Conservation (phyloP, 176 grass and related monocot genomes). For the Aegilops bicornis region DNA sequence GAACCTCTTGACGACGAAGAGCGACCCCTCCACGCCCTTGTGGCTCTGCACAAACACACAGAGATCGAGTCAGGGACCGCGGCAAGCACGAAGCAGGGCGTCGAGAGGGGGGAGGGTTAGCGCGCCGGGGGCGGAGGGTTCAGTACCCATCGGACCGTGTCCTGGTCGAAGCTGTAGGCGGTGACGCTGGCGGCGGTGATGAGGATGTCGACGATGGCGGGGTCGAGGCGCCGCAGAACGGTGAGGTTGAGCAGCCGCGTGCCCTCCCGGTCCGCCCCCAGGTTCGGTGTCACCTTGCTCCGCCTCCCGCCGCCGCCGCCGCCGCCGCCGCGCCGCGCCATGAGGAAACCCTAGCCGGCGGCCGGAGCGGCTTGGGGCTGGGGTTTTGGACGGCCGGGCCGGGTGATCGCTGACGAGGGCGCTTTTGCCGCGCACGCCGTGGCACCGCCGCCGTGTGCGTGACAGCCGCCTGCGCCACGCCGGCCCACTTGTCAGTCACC, state of each 20-base stretch:
- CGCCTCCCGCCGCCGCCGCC: slow-evolving; percentile 26
- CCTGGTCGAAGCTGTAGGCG: slow-evolving; percentile 50
- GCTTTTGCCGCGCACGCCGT: neutral
- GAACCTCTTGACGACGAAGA: slow-evolving; percentile 75
- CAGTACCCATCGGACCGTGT: slow-evolving; percentile 37
- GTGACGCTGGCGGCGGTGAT: slow-evolving; percentile 56
- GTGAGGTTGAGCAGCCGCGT: slow-evolving; percentile 69
- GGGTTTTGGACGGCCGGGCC: neutral
- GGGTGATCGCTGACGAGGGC: neutral
- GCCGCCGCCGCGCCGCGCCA: slow-evolving; percentile 37
- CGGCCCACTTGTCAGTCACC: neutral
- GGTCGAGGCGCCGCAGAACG: slow-evolving; percentile 72
- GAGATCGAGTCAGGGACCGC: neutral
- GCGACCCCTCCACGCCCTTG: slow-evolving; percentile 67
- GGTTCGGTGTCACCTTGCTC: slow-evolving; percentile 53
- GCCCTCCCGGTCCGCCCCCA: slow-evolving; percentile 37
- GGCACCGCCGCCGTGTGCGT: neutral
- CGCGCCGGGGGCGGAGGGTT: neutral
- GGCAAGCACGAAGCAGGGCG: neutral
- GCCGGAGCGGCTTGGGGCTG: neutral
- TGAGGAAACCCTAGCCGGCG: slow-evolving; percentile 41
- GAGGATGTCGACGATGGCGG: slow-evolving; percentile 62
- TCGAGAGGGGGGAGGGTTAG: neutral
- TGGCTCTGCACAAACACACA: slow-evolving; percentile 33
- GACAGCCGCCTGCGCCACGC: neutral